phyloP scores from a whole-genome alignment of 179 eudicot species.

The Amaranthus tricolor region DNA sequence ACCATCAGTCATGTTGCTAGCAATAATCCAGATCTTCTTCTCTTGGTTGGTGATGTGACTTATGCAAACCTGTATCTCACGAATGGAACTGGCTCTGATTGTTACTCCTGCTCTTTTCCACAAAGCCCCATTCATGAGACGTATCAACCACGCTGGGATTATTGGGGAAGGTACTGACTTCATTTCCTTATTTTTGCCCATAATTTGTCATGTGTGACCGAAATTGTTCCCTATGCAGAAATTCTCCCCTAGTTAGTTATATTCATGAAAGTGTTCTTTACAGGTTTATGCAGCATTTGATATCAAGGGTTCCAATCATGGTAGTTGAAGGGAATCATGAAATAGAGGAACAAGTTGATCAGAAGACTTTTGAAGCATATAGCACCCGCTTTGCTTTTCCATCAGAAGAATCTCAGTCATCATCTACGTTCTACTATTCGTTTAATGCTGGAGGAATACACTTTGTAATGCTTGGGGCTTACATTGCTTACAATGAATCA shows the following conservation, averaged over 20 bases:
- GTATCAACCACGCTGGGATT: conserved; percentile 98
- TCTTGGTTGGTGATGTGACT: conserved; percentile 80
- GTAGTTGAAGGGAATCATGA: conserved; percentile 98
- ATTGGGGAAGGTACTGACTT: conserved; percentile 78
- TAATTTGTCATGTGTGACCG: background rate
- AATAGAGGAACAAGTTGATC: conserved; percentile 71
- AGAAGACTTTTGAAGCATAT: conserved; percentile 75
- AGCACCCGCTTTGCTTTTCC: conserved; percentile 96
- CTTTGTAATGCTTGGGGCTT: conserved; percentile 89
- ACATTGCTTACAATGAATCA: conserved; percentile 67
- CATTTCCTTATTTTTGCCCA: background rate
- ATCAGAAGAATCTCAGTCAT: conserved; percentile 72
- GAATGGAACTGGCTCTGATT: conserved; percentile 91
- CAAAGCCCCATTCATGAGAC: conserved; percentile 91
- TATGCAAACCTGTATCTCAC: conserved; percentile 90
- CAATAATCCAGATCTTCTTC: conserved; percentile 78
- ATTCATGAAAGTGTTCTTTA: conserved; percentile 13
- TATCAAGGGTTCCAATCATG: conserved; percentile 86
- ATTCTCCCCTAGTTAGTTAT: background rate
- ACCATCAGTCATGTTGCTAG: conserved; percentile 68
- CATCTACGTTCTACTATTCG: conserved; percentile 82
- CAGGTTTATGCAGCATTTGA: conserved; percentile 83
- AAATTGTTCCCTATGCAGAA: background rate
- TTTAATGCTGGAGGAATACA: conserved; percentile 97
- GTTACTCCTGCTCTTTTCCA: conserved; percentile 83